phyloP scores from a whole-genome alignment of 1,284 basidiomycete genomes.

The Cryptococcus floricola region DNA sequence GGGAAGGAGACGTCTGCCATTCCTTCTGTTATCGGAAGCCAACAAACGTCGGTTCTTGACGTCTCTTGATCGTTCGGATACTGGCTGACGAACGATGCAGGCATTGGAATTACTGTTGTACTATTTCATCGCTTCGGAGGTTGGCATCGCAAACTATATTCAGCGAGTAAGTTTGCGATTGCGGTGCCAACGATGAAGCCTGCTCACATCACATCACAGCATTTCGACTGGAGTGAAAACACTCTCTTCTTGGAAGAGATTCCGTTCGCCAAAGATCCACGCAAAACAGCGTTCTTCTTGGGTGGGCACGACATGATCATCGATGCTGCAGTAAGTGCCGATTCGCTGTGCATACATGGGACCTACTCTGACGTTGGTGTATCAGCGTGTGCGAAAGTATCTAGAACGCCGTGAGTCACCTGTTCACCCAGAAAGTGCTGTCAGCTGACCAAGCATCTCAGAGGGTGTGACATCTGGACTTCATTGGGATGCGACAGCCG shows the following conservation, averaged over 20 bases:
- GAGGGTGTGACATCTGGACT: conserved; percentile 70
- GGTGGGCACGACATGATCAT: conserved; percentile 77
- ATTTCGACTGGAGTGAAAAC: conserved; percentile 70
- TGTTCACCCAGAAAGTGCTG: background rate
- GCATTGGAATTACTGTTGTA: conserved; percentile 72
- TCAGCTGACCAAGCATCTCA: conserved; percentile 23
- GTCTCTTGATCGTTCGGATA: background rate
- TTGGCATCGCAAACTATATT: conserved; percentile 79
- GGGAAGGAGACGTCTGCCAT: conserved; percentile 88
- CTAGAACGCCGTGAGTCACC: conserved; percentile 53
- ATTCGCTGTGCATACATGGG: background rate
- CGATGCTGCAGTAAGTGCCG: conserved; percentile 51
- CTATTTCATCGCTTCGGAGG: conserved; percentile 79
- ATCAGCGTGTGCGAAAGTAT: conserved; percentile 67
- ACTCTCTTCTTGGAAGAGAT: conserved; percentile 85
- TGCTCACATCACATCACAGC: conserved; percentile 7
- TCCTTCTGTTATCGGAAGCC: conserved; percentile 74
- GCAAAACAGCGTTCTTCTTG: conserved; percentile 60
- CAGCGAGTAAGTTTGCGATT: conserved; percentile 54
- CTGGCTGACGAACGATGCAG: conserved; percentile 44
- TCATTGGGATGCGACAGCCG: conserved; percentile 63
- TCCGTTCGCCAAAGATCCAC: conserved; percentile 61
- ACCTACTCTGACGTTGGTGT: background rate
- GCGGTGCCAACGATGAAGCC: background rate
- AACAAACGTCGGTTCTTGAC: conserved; percentile 53